Evolutionary conservation across 2,329 filamentous ascomycete genomes (phyloP).

Genomic region (Exophiala sp.): DNA sequence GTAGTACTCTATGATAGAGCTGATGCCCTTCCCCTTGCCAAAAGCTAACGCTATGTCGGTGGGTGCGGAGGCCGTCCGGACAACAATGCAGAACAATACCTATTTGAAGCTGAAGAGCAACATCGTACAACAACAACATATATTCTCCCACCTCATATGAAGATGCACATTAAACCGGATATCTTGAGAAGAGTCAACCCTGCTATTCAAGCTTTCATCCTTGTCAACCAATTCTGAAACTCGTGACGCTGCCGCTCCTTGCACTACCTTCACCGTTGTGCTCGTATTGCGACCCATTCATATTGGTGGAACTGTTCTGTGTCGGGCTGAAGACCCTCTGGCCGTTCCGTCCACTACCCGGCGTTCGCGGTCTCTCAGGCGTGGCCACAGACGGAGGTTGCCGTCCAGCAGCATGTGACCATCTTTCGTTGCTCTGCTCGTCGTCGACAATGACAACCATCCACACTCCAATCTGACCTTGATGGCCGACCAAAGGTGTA

Average conservation of each 20-base stretch:
- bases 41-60: no score
- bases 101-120: no score
- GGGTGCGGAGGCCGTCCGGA: no score
- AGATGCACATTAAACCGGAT: background rate
- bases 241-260: conserved; percentile 18
- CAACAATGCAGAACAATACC: no score
- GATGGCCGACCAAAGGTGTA: conserved; percentile 66
- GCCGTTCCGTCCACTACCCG: conserved; percentile 2
- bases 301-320: conserved; percentile 4
- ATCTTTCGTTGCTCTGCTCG: conserved; percentile 37
- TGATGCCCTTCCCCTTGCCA: no score
- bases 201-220: background rate
- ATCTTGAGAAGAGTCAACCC: background rate
- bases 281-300: conserved; percentile 5
- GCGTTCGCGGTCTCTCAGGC: conserved; percentile 11
- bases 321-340: conserved; percentile 4
- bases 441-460: conserved; percentile 72
- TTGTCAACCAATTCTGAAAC: conserved; percentile 18
- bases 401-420: conserved; percentile 12
- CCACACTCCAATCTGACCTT: conserved; percentile 70
- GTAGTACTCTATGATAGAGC: no score
- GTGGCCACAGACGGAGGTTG: conserved; percentile 15
- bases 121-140: no score
- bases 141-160: no score
- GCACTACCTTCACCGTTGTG: conserved; percentile 13